phyloP scores from a whole-genome alignment of 2,329 filamentous ascomycete genomes.

The Chalaropsis thielavioides region DNA sequence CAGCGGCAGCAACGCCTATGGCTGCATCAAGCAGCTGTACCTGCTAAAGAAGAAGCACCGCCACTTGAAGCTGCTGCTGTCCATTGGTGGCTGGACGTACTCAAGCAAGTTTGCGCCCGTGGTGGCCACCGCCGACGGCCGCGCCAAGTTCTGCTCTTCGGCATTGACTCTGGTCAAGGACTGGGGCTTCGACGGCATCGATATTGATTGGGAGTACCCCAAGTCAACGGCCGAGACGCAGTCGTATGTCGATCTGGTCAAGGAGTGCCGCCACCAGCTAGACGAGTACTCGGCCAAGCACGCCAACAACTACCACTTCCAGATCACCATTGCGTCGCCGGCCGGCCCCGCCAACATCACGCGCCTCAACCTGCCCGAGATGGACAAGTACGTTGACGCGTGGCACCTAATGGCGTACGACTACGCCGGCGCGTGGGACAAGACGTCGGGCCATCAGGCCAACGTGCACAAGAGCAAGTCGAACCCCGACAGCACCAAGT shows the following conservation, averaged over 20 bases:
- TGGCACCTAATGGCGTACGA: conserved; percentile 57
- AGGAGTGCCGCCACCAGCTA: conserved; percentile 31
- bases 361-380: conserved; percentile 36
- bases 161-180: conserved; percentile 58
- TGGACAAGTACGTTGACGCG: conserved; percentile 43
- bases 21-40: conserved; percentile 63
- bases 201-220: conserved; percentile 45
- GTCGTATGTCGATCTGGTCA: conserved; percentile 30
- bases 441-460: conserved; percentile 48
- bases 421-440: conserved; percentile 55
- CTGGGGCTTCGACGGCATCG: conserved; percentile 44
- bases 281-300: conserved; percentile 29
- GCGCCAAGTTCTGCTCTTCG: conserved; percentile 50
- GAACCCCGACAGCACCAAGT: conserved; percentile 47
- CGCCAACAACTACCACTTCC: conserved; percentile 33
- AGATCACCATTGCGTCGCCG: conserved; percentile 37
- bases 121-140: conserved; percentile 45
- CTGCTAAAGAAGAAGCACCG: conserved; percentile 62
- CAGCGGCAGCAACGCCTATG: conserved; percentile 52
- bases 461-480: conserved; percentile 37
- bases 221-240: conserved; percentile 27
- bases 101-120: conserved; percentile 53
- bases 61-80: conserved; percentile 63
- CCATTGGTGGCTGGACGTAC: conserved; percentile 70
- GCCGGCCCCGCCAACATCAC: conserved; percentile 36